Evolutionary conservation across 208 protist species (phyloP).

Genomic region (Acanthamoeba castellanii): DNA sequence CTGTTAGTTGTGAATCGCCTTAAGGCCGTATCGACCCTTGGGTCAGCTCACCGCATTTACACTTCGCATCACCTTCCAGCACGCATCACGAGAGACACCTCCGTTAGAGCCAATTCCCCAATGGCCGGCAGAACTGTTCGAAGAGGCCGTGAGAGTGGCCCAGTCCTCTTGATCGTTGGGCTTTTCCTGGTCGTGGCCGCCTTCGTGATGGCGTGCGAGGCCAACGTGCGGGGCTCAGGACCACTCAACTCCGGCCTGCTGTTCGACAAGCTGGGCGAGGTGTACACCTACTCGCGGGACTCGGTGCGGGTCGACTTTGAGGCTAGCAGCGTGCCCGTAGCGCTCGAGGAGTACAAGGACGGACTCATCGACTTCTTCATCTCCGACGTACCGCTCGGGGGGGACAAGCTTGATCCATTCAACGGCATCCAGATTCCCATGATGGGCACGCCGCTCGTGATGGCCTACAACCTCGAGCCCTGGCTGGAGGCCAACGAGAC

Average conservation of each 20-base stretch:
- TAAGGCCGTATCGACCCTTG: no score
- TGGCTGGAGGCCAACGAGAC: background rate
- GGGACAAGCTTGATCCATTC: background rate
- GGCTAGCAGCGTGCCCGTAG: background rate
- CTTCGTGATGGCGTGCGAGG: background rate
- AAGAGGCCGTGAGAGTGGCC: no score
- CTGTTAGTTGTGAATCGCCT: no score
- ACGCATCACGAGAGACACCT: no score
- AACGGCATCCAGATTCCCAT: conserved; percentile 3
- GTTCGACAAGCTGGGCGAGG: background rate
- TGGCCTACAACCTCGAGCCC: conserved; percentile 6
- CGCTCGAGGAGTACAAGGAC: background rate
- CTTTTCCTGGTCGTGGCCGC: no score
- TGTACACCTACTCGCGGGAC: background rate
- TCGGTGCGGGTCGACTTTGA: background rate
- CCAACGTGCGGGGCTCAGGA: background rate
- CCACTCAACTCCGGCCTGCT: background rate
- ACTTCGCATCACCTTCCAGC: no score
- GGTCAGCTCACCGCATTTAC: no score
- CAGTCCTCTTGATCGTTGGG: no score
- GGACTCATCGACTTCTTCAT: background rate
- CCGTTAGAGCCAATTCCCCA: no score
- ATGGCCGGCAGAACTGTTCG: no score
- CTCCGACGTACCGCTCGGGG: background rate
- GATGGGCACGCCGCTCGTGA: background rate